Conservation (phyloP, 2,329 filamentous ascomycete genomes). For the Arthroderma uncinatum region DNA sequence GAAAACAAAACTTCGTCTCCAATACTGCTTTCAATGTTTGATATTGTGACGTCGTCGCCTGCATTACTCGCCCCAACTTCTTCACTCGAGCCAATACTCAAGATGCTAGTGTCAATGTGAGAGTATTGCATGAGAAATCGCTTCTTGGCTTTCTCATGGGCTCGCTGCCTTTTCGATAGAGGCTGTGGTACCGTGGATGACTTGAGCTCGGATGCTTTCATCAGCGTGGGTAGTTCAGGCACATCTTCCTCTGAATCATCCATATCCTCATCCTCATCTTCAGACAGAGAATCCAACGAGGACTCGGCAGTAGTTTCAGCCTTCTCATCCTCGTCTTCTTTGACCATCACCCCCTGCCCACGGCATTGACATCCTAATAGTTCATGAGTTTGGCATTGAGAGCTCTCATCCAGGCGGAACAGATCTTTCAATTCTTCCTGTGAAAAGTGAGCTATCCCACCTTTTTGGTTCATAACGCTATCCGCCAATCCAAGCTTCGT, state of each 20-base stretch:
- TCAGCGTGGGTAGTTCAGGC: constrained; percentile 22
- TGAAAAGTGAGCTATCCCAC: constrained; percentile 49
- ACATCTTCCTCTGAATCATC: constrained; percentile 13
- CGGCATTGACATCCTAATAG: constrained; percentile 53
- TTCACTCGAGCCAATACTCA: constrained; percentile 15
- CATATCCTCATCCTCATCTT: constrained; percentile 17
- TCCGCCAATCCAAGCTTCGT: constrained; percentile 61
- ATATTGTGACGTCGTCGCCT: neutral
- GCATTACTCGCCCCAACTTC: constrained; percentile 6
- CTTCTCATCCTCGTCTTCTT: constrained; percentile 4
- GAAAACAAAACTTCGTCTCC: constrained; percentile 22
- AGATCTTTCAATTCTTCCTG: constrained; percentile 55
- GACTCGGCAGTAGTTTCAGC: constrained; percentile 5
- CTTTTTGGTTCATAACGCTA: constrained; percentile 58
- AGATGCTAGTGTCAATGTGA: constrained; percentile 32
- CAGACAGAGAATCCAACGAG: constrained; percentile 5
- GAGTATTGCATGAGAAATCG: constrained; percentile 34
- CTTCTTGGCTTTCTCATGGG: constrained; percentile 25
- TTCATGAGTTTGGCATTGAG: constrained; percentile 56
- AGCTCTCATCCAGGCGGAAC: constrained; percentile 52
- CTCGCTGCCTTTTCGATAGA: constrained; percentile 8
- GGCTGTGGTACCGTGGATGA: constrained; percentile 13
- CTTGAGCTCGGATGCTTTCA: constrained; percentile 33
- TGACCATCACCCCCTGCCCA: constrained; percentile 37
- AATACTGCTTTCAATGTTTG: constrained; percentile 13